Base-by-base conservation (phyloP, 2,329 filamentous ascomycete genomes). In the Fusarium siculi region DNA sequence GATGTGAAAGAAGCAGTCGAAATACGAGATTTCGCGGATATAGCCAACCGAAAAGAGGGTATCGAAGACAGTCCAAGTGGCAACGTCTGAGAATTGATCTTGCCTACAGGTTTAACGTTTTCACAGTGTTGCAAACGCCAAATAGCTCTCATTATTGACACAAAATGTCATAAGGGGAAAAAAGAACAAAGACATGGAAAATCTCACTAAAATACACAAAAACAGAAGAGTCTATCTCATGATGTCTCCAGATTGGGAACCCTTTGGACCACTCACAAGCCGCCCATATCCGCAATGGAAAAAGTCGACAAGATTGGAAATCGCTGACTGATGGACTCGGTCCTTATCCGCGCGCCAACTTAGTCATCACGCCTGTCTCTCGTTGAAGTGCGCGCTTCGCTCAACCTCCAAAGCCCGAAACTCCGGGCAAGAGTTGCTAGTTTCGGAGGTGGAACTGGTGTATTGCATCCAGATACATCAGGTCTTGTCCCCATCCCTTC, bases 311-410 rank as follows among this genome's bases (percentile, higher is more conserved):
- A 46, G 68, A 73, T 74, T 73, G 66, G 34, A 74, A 75, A 74
- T 69, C 54, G 65, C 72, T 74, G 69, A 75, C 71, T 73, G 70
- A 74, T 69, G 32, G 57, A 57, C 47, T 42, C 66, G 62, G 72
- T 53, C 50, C 54, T 44, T 40, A 37, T 42, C 66, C 75, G 75
- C 75, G 75, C 75, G 75, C 56, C 63, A 69, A 39, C 67, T 77
- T 68, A 77, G 75, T 77, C 70, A 77, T 74, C 47, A 30, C 49
- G 60, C 42, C 42, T 32, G 18, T 70, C 53, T 57, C 36, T 32
- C 7, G 7, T 43, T 46, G 37, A 21, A 34, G 21, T 37, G 28
- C 25, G 19, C 43, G 39, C 34, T 8, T 66, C 19, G 37, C 34
- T 53, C 25, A 44, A 64, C 19, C 28, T 15, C 55, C 4, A 63